Conservation (phyloP, 116 monocot genomes). For the Dioscorea cayenensis region DNA sequence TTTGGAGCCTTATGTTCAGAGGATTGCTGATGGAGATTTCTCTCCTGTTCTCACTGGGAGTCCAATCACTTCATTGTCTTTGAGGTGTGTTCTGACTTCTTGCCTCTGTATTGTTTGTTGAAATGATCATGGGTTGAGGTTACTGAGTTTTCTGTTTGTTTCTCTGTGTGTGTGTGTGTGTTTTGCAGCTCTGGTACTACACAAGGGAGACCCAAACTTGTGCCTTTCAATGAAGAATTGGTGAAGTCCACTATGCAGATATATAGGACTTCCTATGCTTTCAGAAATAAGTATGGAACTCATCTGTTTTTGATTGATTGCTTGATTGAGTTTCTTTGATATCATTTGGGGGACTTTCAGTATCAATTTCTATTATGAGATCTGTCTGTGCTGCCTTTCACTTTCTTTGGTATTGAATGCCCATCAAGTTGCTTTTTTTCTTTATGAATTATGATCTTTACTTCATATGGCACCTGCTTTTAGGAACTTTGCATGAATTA, state of each 20-base stretch:
- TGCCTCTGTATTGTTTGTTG: background rate
- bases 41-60: constrained; percentile 46
- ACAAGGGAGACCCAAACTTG: constrained; percentile 70
- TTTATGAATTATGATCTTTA: background rate
- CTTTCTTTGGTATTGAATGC: background rate
- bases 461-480: background rate
- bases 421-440: background rate
- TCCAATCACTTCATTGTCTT: constrained; percentile 47
- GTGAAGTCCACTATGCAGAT: constrained; percentile 69
- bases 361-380: background rate
- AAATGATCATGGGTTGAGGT: background rate
- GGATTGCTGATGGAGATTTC: constrained; percentile 42
- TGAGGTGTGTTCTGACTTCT: constrained; percentile 25
- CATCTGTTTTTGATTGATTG: background rate
- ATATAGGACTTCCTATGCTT: constrained; percentile 60
- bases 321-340: background rate
- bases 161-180: background rate
- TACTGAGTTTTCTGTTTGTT: constrained; percentile 26
- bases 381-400: background rate
- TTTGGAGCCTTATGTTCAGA: constrained; percentile 48
- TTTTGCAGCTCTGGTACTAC: constrained; percentile 83
- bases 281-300: constrained; percentile 36
- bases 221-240: constrained; percentile 69
- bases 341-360: background rate
- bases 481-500: too few species aligned